Evolutionary conservation across 306 rosid genomes (phyloP).

Genomic region (Pyrus communis): DNA sequence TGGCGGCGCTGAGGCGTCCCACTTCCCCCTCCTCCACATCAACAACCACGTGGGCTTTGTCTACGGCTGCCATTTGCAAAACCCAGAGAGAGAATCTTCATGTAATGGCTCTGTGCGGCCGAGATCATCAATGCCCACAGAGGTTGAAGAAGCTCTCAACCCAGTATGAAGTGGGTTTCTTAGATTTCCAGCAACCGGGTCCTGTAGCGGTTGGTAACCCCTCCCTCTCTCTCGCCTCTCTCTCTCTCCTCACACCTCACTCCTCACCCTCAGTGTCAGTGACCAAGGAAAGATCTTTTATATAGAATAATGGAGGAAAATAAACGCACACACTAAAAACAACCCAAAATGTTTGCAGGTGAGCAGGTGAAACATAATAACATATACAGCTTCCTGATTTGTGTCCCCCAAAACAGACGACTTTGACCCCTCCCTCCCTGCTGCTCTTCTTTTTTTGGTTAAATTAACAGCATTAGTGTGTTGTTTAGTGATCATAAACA

Average conservation of each 20-base stretch:
- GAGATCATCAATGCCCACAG: slow-evolving; percentile 37
- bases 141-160: slow-evolving; percentile 20
- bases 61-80: slow-evolving; percentile 38
- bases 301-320: neutral
- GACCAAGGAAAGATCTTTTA: slow-evolving; percentile 13
- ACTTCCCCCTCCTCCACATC: slow-evolving; percentile 24
- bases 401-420: neutral
- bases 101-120: slow-evolving; percentile 38
- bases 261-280: neutral
- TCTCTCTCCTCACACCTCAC: slow-evolving; percentile 12
- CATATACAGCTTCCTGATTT: neutral
- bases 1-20: slow-evolving; percentile 29
- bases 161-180: slow-evolving; percentile 12
- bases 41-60: slow-evolving; percentile 40
- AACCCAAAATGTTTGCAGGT: neutral
- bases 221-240: slow-evolving; percentile 8
- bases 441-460: neutral
- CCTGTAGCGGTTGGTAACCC: slow-evolving; percentile 25
- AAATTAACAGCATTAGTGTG: neutral
- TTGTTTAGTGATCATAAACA: neutral
- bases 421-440: neutral
- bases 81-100: slow-evolving; percentile 58
- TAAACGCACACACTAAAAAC: neutral
- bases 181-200: slow-evolving; percentile 16
- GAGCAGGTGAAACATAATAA: neutral